Conservation (phyloP, 1,284 basidiomycete species). For the Fomitopsis palustris region DNA sequence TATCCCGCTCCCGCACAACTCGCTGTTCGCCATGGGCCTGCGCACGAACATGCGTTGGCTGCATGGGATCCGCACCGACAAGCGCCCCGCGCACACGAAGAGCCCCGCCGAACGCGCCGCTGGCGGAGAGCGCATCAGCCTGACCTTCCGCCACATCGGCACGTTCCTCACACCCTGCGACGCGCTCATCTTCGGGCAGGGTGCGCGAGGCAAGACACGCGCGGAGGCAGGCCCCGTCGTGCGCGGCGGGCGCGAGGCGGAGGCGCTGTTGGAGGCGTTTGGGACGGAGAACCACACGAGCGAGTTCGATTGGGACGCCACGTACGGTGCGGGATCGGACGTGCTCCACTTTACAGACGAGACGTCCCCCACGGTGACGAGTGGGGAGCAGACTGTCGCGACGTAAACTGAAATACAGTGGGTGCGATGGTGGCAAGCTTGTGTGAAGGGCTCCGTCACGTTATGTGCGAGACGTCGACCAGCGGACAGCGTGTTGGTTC, state of each 20-base stretch:
- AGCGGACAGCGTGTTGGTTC: neutral
- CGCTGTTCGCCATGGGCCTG: conserved; percentile 72
- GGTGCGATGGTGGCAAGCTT: neutral
- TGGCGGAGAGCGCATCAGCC: conserved; percentile 64
- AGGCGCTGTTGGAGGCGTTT: conserved; percentile 54
- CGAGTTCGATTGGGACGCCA: conserved; percentile 62
- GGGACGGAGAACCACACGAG: conserved; percentile 67
- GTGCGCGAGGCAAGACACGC: conserved; percentile 56
- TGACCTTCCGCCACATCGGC: conserved; percentile 74
- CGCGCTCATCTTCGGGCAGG: conserved; percentile 61
- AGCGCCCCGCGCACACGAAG: conserved; percentile 52
- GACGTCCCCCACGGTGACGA: neutral
- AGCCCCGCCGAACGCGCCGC: conserved; percentile 47
- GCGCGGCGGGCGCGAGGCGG: conserved; percentile 46
- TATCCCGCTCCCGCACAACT: conserved; percentile 71
- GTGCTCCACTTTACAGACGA: conserved; percentile 51
- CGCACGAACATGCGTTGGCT: conserved; percentile 68
- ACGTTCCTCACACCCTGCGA: conserved; percentile 58
- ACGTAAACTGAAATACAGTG: neutral
- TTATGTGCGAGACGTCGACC: neutral
- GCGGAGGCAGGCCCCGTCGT: conserved; percentile 49
- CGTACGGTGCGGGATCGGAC: conserved; percentile 63
- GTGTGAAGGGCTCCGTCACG: neutral
- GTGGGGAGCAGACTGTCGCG: neutral
- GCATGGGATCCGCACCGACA: conserved; percentile 70